Evolutionary conservation across 2,329 filamentous ascomycete species (phyloP).

Genomic region (Phyllosticta citribraziliensis): DNA sequence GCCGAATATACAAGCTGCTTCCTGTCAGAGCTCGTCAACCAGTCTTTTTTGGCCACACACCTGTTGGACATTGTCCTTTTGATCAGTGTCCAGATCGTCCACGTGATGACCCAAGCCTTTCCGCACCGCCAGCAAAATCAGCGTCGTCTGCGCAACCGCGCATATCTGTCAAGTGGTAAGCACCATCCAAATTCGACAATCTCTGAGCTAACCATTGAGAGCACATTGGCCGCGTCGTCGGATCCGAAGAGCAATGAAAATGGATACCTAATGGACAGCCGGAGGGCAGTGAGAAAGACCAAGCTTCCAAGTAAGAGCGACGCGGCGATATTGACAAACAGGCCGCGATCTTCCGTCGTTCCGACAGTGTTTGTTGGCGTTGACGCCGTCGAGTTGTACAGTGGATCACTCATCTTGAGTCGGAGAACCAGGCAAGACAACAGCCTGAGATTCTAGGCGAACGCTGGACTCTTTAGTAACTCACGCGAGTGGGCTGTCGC

Average conservation of each 20-base stretch:
- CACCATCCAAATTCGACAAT: background rate
- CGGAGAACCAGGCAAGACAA: background rate
- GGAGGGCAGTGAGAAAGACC: background rate
- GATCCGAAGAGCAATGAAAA: background rate
- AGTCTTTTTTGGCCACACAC: background rate
- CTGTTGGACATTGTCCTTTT: background rate
- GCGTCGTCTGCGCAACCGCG: conserved; percentile 6
- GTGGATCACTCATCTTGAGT: background rate
- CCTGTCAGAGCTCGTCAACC: background rate
- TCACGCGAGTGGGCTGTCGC: background rate
- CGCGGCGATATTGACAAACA: conserved; percentile 2
- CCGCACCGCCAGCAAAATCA: conserved; percentile 3
- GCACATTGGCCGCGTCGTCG: conserved; percentile 1
- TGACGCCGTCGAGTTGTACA: background rate
- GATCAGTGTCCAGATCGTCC: background rate
- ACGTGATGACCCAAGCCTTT: conserved; percentile 6
- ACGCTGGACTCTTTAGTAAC: background rate
- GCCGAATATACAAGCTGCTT: conserved; percentile 7
- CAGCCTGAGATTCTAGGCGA: background rate
- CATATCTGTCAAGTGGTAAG: conserved; percentile 1
- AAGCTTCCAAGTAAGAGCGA: background rate
- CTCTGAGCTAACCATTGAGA: background rate
- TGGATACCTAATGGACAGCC: conserved; percentile 1
- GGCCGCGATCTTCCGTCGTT: conserved; percentile 1
- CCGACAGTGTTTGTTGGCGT: background rate